A percentile compares a stretch with the other conserved stretches of the same genome.
phyloP scores from a whole-genome alignment of 495 filamentous ascomycete species.

The Letharia lupina region DNA sequence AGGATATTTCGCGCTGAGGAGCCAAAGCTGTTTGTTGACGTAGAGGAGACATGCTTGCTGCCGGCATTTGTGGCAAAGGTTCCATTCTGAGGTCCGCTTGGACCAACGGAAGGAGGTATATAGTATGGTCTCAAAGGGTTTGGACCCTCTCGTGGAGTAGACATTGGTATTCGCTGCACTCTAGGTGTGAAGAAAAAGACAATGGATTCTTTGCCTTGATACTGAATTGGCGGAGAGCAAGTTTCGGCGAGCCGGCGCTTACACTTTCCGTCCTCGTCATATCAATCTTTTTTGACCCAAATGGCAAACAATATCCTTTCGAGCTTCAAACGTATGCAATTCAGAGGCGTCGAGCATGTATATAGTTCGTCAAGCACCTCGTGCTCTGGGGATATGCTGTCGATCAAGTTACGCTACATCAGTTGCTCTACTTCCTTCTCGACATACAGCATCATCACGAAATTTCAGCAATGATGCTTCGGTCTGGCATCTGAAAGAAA shows the following conservation, averaged over 20 bases:
- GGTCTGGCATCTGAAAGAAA: background rate
- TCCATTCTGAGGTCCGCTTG: slow-evolving; percentile 27
- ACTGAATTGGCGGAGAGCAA: slow-evolving; percentile 6
- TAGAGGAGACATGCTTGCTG: slow-evolving; percentile 33
- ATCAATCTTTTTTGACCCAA: background rate
- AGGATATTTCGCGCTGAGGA: slow-evolving; percentile 77
- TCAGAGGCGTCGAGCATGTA: slow-evolving; percentile 9
- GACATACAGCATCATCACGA: background rate
- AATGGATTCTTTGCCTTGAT: background rate
- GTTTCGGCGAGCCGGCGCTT: slow-evolving; percentile 16
- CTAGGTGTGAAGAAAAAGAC: background rate
- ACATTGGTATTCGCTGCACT: slow-evolving; percentile 24
- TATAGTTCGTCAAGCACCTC: slow-evolving; percentile 6
- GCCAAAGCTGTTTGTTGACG: slow-evolving; percentile 50
- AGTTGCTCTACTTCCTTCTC: background rate
- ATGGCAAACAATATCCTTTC: background rate
- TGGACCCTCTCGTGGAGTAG: slow-evolving; percentile 49
- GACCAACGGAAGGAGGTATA: slow-evolving; percentile 69
- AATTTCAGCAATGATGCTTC: background rate
- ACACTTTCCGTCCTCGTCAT: slow-evolving; percentile 8
- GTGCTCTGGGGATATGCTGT: slow-evolving; percentile 8
- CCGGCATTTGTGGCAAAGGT: slow-evolving; percentile 38
- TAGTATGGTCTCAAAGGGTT: slow-evolving; percentile 96
- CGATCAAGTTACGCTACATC: background rate
- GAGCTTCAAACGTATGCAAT: background rate